Conservation (phyloP, 495 filamentous ascomycete species). For the Penicillium roqueforti region DNA sequence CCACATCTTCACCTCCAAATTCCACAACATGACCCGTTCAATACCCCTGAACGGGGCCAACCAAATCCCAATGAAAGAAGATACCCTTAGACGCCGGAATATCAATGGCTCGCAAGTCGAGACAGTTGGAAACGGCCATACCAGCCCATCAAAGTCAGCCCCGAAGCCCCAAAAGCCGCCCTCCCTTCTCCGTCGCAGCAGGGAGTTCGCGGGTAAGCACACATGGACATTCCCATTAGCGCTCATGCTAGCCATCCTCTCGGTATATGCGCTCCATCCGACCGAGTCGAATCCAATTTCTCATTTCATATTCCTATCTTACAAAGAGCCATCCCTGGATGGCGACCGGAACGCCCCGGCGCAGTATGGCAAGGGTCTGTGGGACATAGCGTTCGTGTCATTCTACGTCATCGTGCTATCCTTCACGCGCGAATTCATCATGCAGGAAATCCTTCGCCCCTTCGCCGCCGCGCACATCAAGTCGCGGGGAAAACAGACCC, state of each 20-base stretch:
- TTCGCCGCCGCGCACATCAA: constrained; percentile 61
- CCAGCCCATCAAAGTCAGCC: not conserved
- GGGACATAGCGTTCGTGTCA: constrained; percentile 72
- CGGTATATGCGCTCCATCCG: constrained; percentile 67
- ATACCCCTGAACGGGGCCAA: not conserved
- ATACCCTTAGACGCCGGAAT: not conserved
- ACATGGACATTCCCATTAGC: constrained; percentile 72
- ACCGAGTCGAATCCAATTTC: constrained; percentile 68
- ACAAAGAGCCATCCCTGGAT: constrained; percentile 49
- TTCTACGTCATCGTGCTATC: constrained; percentile 81
- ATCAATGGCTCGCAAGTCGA: not conserved
- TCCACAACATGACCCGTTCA: not conserved
- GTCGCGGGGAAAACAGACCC: constrained; percentile 65
- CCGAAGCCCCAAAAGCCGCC: constrained; percentile 32
- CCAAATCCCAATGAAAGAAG: not conserved
- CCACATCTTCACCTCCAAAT: not conserved
- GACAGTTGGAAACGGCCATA: not conserved
- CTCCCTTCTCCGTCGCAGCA: constrained; percentile 51
- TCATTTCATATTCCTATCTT: constrained; percentile 83
- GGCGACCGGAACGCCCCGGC: constrained; percentile 28
- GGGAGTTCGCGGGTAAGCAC: constrained; percentile 53
- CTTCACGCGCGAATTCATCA: constrained; percentile 87
- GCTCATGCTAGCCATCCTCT: constrained; percentile 53
- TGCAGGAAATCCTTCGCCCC: constrained; percentile 77
- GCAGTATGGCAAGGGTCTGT: constrained; percentile 80